Percentiles rank a stretch among this genome's conserved stretches.
phyloP scores from a whole-genome alignment of 1,139 yeast species.

The Yamadazyma diddensiae region DNA sequence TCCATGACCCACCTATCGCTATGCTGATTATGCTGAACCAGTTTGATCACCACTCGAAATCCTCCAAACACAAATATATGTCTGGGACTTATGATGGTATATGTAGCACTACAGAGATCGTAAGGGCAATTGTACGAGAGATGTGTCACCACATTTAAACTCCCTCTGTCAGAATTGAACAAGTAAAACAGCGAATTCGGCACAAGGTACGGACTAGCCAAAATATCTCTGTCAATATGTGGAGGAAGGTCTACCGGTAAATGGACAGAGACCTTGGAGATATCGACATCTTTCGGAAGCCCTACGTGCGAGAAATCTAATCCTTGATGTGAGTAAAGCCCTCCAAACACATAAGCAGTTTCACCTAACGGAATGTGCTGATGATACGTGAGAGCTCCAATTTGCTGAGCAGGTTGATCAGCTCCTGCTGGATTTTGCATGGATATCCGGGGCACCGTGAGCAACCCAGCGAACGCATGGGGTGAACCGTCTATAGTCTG shows the following conservation, averaged over 20 bases:
- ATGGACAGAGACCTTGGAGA: constrained; percentile 32
- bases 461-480: constrained; percentile 30
- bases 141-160: constrained; percentile 30
- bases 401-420: constrained; percentile 8
- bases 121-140: constrained; percentile 22
- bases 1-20: constrained; percentile 37
- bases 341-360: constrained; percentile 38
- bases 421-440: constrained; percentile 21
- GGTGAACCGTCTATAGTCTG: constrained; percentile 15
- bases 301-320: constrained; percentile 29
- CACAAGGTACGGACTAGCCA: constrained; percentile 34
- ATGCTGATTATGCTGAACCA: constrained; percentile 21
- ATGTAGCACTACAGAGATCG: constrained; percentile 26
- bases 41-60: constrained; percentile 25
- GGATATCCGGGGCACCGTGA: constrained; percentile 27
- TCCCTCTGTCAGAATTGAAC: constrained; percentile 34
- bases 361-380: constrained; percentile 34
- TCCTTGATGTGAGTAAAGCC: constrained; percentile 22
- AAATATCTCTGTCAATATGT: constrained; percentile 30
- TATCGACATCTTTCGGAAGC: constrained; percentile 30
- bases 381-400: constrained; percentile 33
- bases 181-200: constrained; percentile 26
- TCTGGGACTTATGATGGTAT: constrained; percentile 30
- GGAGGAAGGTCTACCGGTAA: constrained; percentile 44
- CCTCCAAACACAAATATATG: constrained; percentile 46